A percentile compares a stretch with the other conserved stretches of the same genome.
phyloP scores from a whole-genome alignment of 2,329 filamentous ascomycete species.

The Chaetothyriales sp. region DNA sequence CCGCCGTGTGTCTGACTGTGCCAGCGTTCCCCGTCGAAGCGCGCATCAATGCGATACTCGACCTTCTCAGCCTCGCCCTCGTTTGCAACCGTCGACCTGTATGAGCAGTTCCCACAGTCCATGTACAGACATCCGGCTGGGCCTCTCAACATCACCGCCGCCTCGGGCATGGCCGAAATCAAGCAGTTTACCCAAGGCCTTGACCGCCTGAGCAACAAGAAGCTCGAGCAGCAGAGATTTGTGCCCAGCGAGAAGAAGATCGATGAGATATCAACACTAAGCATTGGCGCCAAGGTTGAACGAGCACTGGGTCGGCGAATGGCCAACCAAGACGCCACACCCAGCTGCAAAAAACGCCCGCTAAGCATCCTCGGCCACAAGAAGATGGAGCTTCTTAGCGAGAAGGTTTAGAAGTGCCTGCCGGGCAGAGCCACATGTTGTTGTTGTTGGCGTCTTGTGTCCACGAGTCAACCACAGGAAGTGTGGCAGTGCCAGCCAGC shows the following conservation, averaged over 20 bases:
- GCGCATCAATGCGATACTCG: slow-evolving; percentile 40
- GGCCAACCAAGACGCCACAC: slow-evolving; percentile 64
- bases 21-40: slow-evolving; percentile 28
- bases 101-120: slow-evolving; percentile 7
- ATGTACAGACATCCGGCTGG: neutral
- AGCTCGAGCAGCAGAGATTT: slow-evolving; percentile 68
- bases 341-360: neutral
- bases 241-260: slow-evolving; percentile 65
- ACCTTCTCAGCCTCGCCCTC: slow-evolving; percentile 37
- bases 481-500: neutral
- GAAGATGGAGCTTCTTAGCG: neutral
- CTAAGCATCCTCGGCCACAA: slow-evolving; percentile 1
- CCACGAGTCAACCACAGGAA: neutral
- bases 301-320: slow-evolving; percentile 74
- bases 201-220: slow-evolving; percentile 80
- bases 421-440: neutral
- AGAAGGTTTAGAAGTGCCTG: slow-evolving; percentile 17
- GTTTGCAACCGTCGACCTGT: slow-evolving; percentile 31
- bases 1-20: slow-evolving; percentile 4
- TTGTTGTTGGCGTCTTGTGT: neutral
- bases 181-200: slow-evolving; percentile 67
- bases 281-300: slow-evolving; percentile 79
- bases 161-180: slow-evolving; percentile 46
- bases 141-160: slow-evolving; percentile 10
- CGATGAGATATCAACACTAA: slow-evolving; percentile 70